Conservation (phyloP, 495 filamentous ascomycete species). For the Staphylotrichum tortipilum region DNA sequence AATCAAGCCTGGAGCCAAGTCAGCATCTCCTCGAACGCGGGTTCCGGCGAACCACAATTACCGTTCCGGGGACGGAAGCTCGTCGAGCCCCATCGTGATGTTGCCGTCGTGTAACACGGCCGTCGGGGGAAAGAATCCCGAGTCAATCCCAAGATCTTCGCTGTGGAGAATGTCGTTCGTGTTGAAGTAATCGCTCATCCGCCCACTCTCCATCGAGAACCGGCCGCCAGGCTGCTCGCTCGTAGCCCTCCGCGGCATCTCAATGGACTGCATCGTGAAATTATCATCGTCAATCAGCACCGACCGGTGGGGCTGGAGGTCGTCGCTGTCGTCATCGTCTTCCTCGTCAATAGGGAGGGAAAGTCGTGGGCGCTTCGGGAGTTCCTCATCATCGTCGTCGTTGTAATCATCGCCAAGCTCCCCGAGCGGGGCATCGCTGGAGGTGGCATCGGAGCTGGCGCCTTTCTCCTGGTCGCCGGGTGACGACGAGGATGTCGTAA, state of each 20-base stretch:
- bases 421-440: constrained; percentile 17
- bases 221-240: constrained; percentile 41
- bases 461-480: constrained; percentile 7
- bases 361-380: constrained; percentile 52
- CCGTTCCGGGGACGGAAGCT: constrained; percentile 18
- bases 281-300: constrained; percentile 61
- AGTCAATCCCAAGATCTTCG: constrained; percentile 45
- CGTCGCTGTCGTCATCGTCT: constrained; percentile 46
- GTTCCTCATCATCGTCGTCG: constrained; percentile 57
- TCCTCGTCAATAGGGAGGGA: constrained; percentile 59
- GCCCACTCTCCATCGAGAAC: constrained; percentile 37
- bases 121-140: constrained; percentile 33
- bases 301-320: constrained; percentile 54
- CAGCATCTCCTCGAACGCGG: constrained; percentile 12
- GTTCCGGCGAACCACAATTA: constrained; percentile 22
- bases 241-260: constrained; percentile 54
- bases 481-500: constrained; percentile 49
- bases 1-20: constrained; percentile 26
- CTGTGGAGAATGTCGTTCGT: constrained; percentile 28
- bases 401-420: constrained; percentile 37
- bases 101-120: constrained; percentile 26
- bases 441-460: background rate
- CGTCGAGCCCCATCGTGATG: constrained; percentile 6
- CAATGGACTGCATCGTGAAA: constrained; percentile 58
- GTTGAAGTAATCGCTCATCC: constrained; percentile 59